These are phyloP conservation scores for Dalechampia spathulata DNA, from an alignment of 441 rosid genomes.

Conservation along the genomic window DNA sequence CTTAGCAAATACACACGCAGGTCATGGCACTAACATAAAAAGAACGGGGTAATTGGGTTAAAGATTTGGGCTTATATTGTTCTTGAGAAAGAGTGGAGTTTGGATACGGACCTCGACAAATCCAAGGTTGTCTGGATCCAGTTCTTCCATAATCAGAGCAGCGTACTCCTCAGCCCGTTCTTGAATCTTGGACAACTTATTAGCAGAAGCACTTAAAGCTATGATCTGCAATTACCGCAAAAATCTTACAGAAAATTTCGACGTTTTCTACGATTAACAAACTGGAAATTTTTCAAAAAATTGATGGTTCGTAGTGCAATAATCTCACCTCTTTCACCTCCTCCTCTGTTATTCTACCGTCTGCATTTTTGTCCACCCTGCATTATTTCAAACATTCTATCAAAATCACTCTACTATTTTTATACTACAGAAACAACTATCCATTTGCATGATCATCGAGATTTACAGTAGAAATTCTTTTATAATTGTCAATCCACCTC, in stretches of 20 bases:
- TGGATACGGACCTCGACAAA: conserved; percentile 49
- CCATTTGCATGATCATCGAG: too few species aligned
- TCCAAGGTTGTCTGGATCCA: conserved; percentile 65
- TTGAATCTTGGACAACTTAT: conserved; percentile 63
- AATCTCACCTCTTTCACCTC: conserved; percentile 63
- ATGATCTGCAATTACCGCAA: conserved; percentile 44
- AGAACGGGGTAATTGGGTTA: not conserved
- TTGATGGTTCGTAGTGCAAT: not conserved
- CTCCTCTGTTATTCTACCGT: conserved; percentile 61
- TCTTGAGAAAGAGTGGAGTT: not conserved
- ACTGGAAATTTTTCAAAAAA: not conserved
- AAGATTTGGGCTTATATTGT: not conserved
- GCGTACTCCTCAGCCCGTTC: conserved; percentile 64
- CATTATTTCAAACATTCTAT: conserved; percentile 19
- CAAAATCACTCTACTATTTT: too few species aligned
- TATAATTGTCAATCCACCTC: too few species aligned
- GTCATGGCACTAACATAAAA: too few species aligned
- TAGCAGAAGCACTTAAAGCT: conserved; percentile 65
- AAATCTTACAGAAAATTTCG: not conserved
- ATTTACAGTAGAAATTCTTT: too few species aligned
- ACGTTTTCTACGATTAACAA: not conserved
- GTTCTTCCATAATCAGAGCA: conserved; percentile 78
- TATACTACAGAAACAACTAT: too few species aligned
- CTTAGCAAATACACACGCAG: too few species aligned
- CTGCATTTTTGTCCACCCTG: conserved; percentile 61